Evolutionary conservation across 176 grass and related monocot genomes (phyloP), one percentile per base, ranked within the genome.

Genomic region (Carex parvula): DNA sequence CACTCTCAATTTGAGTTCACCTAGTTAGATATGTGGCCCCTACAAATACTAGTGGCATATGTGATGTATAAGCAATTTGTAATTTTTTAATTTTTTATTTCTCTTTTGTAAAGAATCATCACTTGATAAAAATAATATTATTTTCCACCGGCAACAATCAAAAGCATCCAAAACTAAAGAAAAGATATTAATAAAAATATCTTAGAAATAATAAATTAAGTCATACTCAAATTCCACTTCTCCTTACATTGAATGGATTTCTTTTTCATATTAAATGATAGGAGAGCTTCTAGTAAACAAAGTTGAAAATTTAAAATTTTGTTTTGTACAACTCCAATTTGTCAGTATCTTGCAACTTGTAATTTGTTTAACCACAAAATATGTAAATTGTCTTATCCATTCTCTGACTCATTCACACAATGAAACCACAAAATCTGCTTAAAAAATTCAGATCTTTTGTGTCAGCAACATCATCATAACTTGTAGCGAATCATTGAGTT

Each of bases 261-360:
- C 35, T 70, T 42, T 70, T 70, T 24, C 26, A 32, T 77, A 77
- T 77, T 29, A 77, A 77, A 77, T 56, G 73, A 30, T 15, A 18
- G 6, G 73, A 56, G 24, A 77, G 50, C 56, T 77, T 56, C 22
- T 56, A 15, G 50, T n/a, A 16, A 56, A 77, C 48, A 77, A 77
- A 77, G 60, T 22, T 16, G 61, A 29, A 64, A 12, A 64, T 29
- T 22, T 26, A 3, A 15, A 65, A 65, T 30, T 30, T 64, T 30
- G 26, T 65, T 46, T 46, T 46, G 8, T 48, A 48, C 41, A 48
- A 65, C 13, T 60, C 42, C 60, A 82, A 64, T 29, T 82, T 64
- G 57, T 82, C 79, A 48, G 42, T 60, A 82, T 48, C 79, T 52
- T 46, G 79, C 79, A 82, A 82, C 17, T 82, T 82, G 79, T 65